Base-by-base conservation (phyloP, 2,329 filamentous ascomycete species). In the Coccinonectria pachysandricola region DNA sequence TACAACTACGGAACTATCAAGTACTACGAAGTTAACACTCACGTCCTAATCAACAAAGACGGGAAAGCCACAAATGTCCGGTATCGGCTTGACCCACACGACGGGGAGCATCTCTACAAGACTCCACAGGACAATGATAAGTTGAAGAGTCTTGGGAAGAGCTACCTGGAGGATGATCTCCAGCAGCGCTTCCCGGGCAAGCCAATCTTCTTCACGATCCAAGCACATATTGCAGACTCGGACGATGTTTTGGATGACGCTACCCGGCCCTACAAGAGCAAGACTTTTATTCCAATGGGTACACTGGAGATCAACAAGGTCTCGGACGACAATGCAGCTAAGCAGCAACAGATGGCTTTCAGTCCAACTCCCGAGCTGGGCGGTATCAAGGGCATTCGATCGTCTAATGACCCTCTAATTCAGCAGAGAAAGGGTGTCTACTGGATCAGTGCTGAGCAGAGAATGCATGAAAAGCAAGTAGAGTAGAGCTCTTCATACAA, bases 21-120 rank as follows among this genome's bases (percentile, higher is more conserved):
- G 5, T 37, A 37, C 8, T 32, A 35, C n/a, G 23, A 37, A 21
- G 27, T 34, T n/a, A 32, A 37, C 7, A 37, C 35, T 1, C 35
- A 37, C 4, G 11, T 37, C 1, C 3, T 37, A 3, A 37, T 21
- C 15, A 37, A 37, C 16, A 27, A 21, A 6, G 18, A 37, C 3
- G 25, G 35, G 1, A 13, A 14, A 4, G 4, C 15, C 12, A 37
- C 35, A 1, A 37, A 37, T 4, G 11, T 37, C 6, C 28, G 31
- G 2, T 37, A 37, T 2, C 34, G 34, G 1, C 34, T 37, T 8
- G 21, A 24, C 4, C 34, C 34, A 0, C 18, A 7, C 5, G 35
- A 37, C 0, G 23, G 34, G 2, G 35, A 24, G 1, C 34, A 37
- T 5, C 14, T 37, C 3, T 37, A 35, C n/a, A n/a, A n/a, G n/a